phyloP scores from a whole-genome alignment of 2,329 filamentous ascomycete genomes.

The Fusarium verrucosum region DNA sequence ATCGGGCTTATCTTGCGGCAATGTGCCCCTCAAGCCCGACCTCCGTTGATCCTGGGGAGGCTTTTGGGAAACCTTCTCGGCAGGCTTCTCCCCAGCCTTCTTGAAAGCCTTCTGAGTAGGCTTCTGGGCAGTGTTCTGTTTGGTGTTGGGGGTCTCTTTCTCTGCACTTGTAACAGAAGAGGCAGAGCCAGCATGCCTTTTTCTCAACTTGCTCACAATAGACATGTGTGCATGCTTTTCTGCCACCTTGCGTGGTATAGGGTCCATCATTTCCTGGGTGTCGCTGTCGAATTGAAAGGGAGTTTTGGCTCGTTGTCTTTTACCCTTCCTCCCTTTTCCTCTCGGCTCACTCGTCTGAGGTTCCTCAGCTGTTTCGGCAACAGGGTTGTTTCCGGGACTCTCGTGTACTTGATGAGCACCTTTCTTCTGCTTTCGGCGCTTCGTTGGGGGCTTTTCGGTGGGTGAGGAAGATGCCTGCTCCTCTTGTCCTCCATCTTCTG shows the following conservation, averaged over 20 bases:
- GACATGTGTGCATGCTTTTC: slow-evolving; percentile 4
- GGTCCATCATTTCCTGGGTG: slow-evolving; percentile 43
- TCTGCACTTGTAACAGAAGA: slow-evolving; percentile 24
- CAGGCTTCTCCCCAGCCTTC: not conserved
- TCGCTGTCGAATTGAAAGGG: slow-evolving; percentile 48
- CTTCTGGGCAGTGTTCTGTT: slow-evolving; percentile 4
- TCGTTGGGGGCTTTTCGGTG: not conserved
- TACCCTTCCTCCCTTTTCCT: slow-evolving; percentile 35
- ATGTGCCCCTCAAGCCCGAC: not conserved
- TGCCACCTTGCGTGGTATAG: not conserved
- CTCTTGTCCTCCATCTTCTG: not conserved
- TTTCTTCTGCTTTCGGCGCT: not conserved
- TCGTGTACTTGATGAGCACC: not conserved
- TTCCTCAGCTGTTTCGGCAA: not conserved
- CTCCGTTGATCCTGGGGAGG: not conserved
- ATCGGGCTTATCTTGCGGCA: slow-evolving; percentile 1
- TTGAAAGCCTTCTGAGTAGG: not conserved
- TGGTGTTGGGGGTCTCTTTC: slow-evolving; percentile 12
- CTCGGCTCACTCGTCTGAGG: not conserved
- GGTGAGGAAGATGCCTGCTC: not conserved
- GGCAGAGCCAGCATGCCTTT: slow-evolving; percentile 19
- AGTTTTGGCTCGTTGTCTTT: slow-evolving; percentile 49
- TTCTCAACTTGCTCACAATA: slow-evolving; percentile 26
- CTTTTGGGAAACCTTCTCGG: not conserved
- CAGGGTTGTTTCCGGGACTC: not conserved